Conservation (phyloP, 2,329 filamentous ascomycete species). For the Magnaporthiopsis incrustans region DNA sequence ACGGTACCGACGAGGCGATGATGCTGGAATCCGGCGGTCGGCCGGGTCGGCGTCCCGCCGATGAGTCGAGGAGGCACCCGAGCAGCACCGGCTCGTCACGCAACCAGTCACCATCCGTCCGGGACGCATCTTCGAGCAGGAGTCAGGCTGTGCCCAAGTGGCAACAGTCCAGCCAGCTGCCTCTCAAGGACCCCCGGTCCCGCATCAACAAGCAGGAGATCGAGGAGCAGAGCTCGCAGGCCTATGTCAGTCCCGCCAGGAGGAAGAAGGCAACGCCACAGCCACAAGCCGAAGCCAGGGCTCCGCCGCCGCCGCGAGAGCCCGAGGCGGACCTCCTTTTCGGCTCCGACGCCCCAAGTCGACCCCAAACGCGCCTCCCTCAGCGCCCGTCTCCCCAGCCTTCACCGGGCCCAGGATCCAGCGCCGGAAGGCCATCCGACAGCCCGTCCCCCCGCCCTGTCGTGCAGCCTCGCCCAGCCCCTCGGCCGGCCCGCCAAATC, state of each 20-base stretch:
- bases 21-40: conserved; percentile 64
- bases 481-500: conserved; percentile 47
- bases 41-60: conserved; percentile 33
- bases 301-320: conserved; percentile 26
- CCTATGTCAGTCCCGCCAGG: conserved; percentile 80
- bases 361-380: conserved; percentile 20
- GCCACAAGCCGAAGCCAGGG: conserved; percentile 28
- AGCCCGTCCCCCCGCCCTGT: not conserved
- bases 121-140: conserved; percentile 32
- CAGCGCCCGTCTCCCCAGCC: conserved; percentile 8
- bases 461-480: conserved; percentile 12
- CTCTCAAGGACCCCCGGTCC: conserved; percentile 40
- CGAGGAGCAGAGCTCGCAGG: conserved; percentile 74
- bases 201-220: conserved; percentile 64
- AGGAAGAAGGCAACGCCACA: conserved; percentile 60
- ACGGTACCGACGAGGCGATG: conserved; percentile 64
- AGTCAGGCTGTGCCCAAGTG: conserved; percentile 46
- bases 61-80: conserved; percentile 20
- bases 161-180: conserved; percentile 43
- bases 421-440: not conserved
- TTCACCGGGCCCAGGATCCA: not conserved
- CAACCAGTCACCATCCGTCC: conserved; percentile 41
- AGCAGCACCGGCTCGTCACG: conserved; percentile 25
- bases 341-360: conserved; percentile 28
- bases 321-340: conserved; percentile 59